Percentiles rank a stretch among this genome's conserved stretches.
Evolutionary conservation across 1,139 yeast species (phyloP).

Genomic region (Pichia sp.): DNA sequence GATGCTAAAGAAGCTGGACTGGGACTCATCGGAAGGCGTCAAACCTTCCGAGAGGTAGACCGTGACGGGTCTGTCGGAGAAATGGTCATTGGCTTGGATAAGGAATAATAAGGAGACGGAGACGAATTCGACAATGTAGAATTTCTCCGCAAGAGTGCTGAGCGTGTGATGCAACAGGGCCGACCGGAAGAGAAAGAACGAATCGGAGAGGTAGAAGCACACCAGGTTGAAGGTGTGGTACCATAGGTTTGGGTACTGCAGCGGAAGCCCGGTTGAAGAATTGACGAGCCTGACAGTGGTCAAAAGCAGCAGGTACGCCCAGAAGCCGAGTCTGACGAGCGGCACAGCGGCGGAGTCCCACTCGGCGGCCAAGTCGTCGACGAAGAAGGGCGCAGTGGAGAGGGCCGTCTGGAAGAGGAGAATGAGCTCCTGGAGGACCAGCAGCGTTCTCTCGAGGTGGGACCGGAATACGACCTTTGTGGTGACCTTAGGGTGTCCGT

Average conservation of each 20-base stretch:
- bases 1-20: slow-evolving; percentile 55
- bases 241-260: slow-evolving; percentile 65
- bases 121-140: slow-evolving; percentile 47
- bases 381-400: slow-evolving; percentile 37
- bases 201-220: slow-evolving; percentile 46
- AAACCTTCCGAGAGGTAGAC: slow-evolving; percentile 41
- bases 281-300: slow-evolving; percentile 49
- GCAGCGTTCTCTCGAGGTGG: slow-evolving; percentile 47
- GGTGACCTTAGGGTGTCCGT: slow-evolving; percentile 43
- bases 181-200: slow-evolving; percentile 62
- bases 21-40: slow-evolving; percentile 72
- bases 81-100: slow-evolving; percentile 56
- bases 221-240: slow-evolving; percentile 60
- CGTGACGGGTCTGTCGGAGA: slow-evolving; percentile 58
- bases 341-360: slow-evolving; percentile 33
- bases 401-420: slow-evolving; percentile 44
- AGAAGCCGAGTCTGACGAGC: slow-evolving; percentile 41
- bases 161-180: slow-evolving; percentile 48
- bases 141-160: slow-evolving; percentile 32
- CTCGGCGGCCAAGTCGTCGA: slow-evolving; percentile 39
- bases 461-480: slow-evolving; percentile 41
- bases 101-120: slow-evolving; percentile 42
- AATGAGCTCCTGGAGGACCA: slow-evolving; percentile 46
- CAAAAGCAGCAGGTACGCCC: slow-evolving; percentile 56
- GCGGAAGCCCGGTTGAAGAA: slow-evolving; percentile 38